Base-by-base conservation (phyloP, 306 rosid species). In the Luffa aegyptiaca region DNA sequence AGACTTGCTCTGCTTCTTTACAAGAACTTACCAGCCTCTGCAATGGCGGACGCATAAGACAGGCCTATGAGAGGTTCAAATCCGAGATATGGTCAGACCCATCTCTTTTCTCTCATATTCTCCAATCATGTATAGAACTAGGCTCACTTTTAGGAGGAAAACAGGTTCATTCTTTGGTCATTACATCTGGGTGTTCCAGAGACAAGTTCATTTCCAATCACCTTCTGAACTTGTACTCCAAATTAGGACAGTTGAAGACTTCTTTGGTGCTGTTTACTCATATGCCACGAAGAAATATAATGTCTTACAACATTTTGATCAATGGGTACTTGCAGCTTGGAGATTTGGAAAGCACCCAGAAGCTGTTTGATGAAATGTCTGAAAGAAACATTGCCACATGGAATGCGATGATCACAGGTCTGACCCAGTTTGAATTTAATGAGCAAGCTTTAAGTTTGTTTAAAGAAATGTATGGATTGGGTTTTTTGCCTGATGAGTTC, bases 291-390 rank as follows among this genome's bases (percentile, higher is more conserved):
- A 89, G 88, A 81, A 95, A 95, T 53, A n/a, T 82, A 5, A 92
- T 92, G 98, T 92, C 98, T 20, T 86, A 88, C 81, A 95, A 95
- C 85, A 91, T 95, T 64, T 80, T 95, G 92, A 90, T 95, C 53
- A 91, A 87, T 35, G 90, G 86, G 1, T 86, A 79, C 52, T 81
- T 91, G 80, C 91, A 88, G 77, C 75, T 53, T 82, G 91, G 90
- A 0, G 80, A 85, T 21, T 71, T 85, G 77, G 93, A 81, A 41
- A 86, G 86, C 65, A 97, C 98, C 57, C 83, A 78, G 79, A 86
- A 77, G 35, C 18, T 91, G 84, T 95, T 95, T 78, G 90, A 90
- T n/a, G 91, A 90, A 88, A 95, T 91, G 98, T 82, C 93, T 2
- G 90, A 87, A 35, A 86, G 96, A 72, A 95, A 92, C 76, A 88